Percentiles rank a stretch among this genome's conserved stretches.
Conservation (phyloP, 192 early-diverging fungal genomes). For the Entomortierella chlamydospora region DNA sequence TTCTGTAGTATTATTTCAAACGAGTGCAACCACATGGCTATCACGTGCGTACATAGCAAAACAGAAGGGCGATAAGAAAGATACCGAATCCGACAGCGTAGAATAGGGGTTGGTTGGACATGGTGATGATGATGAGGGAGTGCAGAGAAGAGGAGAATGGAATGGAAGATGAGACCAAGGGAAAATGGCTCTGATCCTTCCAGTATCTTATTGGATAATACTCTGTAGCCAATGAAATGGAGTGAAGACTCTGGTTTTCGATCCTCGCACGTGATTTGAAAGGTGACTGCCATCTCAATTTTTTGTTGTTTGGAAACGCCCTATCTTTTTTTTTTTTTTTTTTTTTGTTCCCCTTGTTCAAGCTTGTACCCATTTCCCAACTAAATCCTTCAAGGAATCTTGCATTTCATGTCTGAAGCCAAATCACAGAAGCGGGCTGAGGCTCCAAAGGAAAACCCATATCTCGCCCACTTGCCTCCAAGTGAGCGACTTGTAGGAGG, state of each 20-base stretch:
- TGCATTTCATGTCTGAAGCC: slow-evolving; percentile 37
- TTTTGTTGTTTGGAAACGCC: neutral
- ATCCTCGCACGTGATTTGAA: neutral
- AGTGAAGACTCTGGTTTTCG: no score
- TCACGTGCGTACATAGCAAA: slow-evolving; percentile 33
- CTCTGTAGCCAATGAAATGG: neutral
- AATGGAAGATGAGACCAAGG: neutral
- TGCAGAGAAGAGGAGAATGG: neutral
- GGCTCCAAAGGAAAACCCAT: slow-evolving; percentile 61
- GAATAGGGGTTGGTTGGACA: slow-evolving; percentile 32
- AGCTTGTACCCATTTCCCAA: neutral
- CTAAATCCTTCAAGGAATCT: neutral
- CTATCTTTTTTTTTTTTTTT: slow-evolving; percentile 14
- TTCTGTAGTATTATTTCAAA: no score
- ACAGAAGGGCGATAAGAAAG: slow-evolving; percentile 39
- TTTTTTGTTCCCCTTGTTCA: neutral
- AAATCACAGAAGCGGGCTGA: slow-evolving; percentile 42
- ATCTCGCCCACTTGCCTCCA: slow-evolving; percentile 62
- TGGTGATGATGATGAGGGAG: slow-evolving; percentile 6
- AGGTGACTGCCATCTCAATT: neutral
- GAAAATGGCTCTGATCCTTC: neutral
- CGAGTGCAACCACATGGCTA: neutral
- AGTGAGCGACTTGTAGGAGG: slow-evolving; percentile 40
- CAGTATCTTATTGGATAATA: neutral
- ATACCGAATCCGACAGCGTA: slow-evolving; percentile 24